A percentile compares a stretch with the other conserved stretches of the same genome.
Conservation (phyloP, 306 rosid genomes). For the Trifolium fragiferum region DNA sequence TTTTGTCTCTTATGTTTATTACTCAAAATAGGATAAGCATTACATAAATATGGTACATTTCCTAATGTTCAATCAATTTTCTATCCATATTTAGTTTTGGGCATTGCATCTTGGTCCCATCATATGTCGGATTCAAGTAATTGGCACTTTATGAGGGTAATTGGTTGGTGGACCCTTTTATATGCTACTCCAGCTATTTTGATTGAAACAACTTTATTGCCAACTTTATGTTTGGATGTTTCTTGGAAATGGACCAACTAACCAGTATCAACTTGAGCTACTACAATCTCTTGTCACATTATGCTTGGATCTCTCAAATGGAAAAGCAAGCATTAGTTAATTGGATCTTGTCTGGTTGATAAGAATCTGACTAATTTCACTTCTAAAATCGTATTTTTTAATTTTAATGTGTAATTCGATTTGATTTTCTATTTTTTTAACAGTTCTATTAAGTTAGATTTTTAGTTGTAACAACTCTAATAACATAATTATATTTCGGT, state of each 20-base stretch:
- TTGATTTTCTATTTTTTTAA: no score
- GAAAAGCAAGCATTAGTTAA: not conserved
- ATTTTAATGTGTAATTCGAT: no score
- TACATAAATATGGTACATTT: constrained; percentile 28
- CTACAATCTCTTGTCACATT: constrained; percentile 38
- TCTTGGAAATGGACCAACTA: constrained; percentile 44
- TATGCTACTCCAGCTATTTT: constrained; percentile 47
- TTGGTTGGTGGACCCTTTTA: constrained; percentile 48
- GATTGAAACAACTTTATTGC: constrained; percentile 48
- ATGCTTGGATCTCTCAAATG: constrained; percentile 23
- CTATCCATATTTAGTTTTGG: constrained; percentile 4
- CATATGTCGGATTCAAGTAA: constrained; percentile 26
- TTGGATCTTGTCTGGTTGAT: no score
- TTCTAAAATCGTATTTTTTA: no score
- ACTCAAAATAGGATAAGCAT: constrained; percentile 43
- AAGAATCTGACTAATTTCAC: no score
- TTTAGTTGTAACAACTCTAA: no score
- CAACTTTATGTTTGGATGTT: constrained; percentile 47
- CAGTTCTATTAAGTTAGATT: no score
- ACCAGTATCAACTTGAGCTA: constrained; percentile 31
- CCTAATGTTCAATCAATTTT: not conserved
- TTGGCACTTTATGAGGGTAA: constrained; percentile 42
- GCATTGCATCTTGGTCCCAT: constrained; percentile 42
- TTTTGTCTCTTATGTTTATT: constrained; percentile 40
- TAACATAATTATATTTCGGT: no score